A percentile compares a stretch with the other conserved stretches of the same genome.
phyloP scores from a whole-genome alignment of 2,329 filamentous ascomycete species.

The Colletotrichum incanum region DNA sequence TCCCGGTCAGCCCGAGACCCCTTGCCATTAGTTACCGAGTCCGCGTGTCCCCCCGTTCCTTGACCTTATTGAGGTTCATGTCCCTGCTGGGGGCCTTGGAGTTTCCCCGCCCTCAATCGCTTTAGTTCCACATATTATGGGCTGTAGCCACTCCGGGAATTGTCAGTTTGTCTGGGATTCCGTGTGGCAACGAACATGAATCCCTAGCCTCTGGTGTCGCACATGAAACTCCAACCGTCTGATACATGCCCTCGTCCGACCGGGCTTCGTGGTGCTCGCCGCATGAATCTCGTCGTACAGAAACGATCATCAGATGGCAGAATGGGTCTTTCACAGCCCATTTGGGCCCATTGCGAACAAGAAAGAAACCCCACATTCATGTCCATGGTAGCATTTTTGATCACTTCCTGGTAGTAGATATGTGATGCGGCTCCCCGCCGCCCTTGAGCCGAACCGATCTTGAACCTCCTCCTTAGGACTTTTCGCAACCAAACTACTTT shows the following conservation, averaged over 20 bases:
- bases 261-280: slow-evolving; percentile 29
- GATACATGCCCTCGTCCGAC: slow-evolving; percentile 40
- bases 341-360: slow-evolving; percentile 10
- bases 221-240: slow-evolving; percentile 42
- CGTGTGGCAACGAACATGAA: background rate
- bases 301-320: slow-evolving; percentile 40
- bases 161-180: background rate
- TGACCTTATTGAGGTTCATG: background rate
- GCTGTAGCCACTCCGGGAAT: background rate
- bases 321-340: slow-evolving; percentile 2
- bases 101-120: background rate
- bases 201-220: slow-evolving; percentile 15
- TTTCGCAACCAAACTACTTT: slow-evolving; percentile 21
- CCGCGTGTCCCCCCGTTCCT: background rate
- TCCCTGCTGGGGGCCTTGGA: background rate
- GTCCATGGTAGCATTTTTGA: background rate
- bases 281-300: slow-evolving; percentile 41
- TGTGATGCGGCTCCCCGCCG: slow-evolving; percentile 37
- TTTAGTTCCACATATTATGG: slow-evolving; percentile 27
- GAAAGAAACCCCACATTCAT: background rate
- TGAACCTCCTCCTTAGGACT: slow-evolving; percentile 6
- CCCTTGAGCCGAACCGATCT: slow-evolving; percentile 3
- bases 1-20: slow-evolving; percentile 34
- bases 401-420: slow-evolving; percentile 8
- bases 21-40: slow-evolving; percentile 14